A percentile compares a stretch with the other conserved stretches of the same genome.
phyloP scores from a whole-genome alignment of 202 grass and related monocot genomes.

The Bolboschoenoplectus hybrid region DNA sequence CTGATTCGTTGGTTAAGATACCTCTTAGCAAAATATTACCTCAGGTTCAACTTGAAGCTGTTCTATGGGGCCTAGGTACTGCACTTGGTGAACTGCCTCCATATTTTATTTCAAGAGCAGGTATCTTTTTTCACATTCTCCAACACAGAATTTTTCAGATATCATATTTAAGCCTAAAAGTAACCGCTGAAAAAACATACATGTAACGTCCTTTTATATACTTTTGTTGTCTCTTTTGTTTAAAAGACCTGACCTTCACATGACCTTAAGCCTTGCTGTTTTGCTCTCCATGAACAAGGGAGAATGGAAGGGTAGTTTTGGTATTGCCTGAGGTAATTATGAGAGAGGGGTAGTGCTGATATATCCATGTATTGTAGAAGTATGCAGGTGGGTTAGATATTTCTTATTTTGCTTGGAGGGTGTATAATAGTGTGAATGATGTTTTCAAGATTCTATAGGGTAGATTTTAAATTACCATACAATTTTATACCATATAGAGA shows the following conservation, averaged over 20 bases:
- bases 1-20: conserved; percentile 58
- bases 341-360: neutral
- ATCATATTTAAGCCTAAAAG: neutral
- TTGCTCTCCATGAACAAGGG: neutral
- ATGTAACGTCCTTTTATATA: neutral
- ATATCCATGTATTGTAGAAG: neutral
- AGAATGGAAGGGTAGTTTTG: neutral
- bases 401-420: neutral
- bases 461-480: conserved; percentile 10
- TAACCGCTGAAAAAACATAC: neutral
- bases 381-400: neutral
- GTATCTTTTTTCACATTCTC: conserved; percentile 41
- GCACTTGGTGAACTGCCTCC: conserved; percentile 96
- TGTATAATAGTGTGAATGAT: neutral
- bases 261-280: neutral
- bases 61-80: conserved; percentile 98
- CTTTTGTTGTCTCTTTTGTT: neutral
- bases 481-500: neutral
- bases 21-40: conserved; percentile 78
- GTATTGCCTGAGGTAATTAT: neutral
- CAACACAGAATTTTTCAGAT: neutral
- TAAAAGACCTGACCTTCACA: neutral
- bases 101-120: conserved; percentile 97
- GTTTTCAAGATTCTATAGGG: neutral
- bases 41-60: conserved; percentile 87